Conservation (phyloP, 768 basidiomycete genomes). For the Rhizopogon rudus region DNA sequence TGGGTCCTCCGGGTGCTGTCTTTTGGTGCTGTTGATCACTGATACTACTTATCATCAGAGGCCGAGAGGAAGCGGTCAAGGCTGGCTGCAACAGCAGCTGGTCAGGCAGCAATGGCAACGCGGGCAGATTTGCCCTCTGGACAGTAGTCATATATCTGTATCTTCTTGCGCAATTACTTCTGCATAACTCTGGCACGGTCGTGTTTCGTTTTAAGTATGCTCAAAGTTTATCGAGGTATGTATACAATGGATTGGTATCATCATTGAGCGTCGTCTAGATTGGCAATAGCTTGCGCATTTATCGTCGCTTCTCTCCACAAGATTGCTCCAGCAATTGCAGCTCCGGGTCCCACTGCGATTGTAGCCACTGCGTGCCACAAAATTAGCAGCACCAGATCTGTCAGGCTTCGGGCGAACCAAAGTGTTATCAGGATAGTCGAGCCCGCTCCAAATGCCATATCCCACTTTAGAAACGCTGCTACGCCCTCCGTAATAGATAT, state of each 20-base stretch:
- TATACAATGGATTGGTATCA: background rate
- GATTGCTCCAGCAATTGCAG: constrained; percentile 38
- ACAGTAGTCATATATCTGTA: constrained; percentile 23
- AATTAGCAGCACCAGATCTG: constrained; percentile 27
- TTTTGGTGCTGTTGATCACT: background rate
- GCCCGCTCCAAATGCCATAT: constrained; percentile 31
- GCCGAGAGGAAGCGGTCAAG: constrained; percentile 91
- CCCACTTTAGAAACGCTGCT: constrained; percentile 45
- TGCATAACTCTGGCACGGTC: background rate
- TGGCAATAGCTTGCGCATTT: background rate
- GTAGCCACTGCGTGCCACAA: constrained; percentile 37
- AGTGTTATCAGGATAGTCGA: constrained; percentile 39
- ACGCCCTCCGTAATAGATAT: background rate
- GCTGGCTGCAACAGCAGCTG: constrained; percentile 87
- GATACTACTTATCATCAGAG: constrained; percentile 44
- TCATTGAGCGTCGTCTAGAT: background rate
- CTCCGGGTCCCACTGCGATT: constrained; percentile 41
- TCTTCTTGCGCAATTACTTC: background rate
- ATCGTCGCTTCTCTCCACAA: constrained; percentile 40
- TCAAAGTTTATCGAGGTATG: background rate
- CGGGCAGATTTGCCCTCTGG: constrained; percentile 39
- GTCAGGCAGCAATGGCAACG: constrained; percentile 81
- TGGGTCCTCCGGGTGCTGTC: constrained; percentile 26
- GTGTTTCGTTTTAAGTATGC: background rate
- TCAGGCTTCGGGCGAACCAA: constrained; percentile 36